phyloP scores from a whole-genome alignment of 2,329 filamentous ascomycete genomes.

The Byssochlamys sp. region DNA sequence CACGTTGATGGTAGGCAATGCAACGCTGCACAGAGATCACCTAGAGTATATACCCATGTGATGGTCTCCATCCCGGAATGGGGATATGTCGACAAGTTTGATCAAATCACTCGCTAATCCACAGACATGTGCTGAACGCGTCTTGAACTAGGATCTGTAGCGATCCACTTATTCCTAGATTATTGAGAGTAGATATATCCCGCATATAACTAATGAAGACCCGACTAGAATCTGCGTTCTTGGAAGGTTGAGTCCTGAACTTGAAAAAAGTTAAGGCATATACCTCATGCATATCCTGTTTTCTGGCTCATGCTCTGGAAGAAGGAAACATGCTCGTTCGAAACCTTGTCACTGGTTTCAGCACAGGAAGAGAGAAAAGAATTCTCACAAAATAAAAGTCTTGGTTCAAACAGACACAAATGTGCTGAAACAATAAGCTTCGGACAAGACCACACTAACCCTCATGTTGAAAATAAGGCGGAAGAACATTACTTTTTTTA shows the following conservation, averaged over 20 bases:
- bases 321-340: no score
- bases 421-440: neutral
- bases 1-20: neutral
- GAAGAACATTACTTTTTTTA: no score
- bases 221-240: no score
- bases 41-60: neutral
- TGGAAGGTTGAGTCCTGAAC: neutral
- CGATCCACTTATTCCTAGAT: no score
- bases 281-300: neutral
- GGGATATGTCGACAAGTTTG: neutral
- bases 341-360: no score
- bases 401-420: neutral
- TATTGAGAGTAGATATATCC: no score
- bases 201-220: neutral
- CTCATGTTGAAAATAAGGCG: no score
- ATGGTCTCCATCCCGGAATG: neutral
- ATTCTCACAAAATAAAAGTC: no score
- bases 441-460: neutral
- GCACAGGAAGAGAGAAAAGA: no score
- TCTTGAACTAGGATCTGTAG: no score
- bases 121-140: neutral
- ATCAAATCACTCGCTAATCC: neutral
- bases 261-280: neutral
- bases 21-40: neutral
- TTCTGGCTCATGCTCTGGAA: neutral